Base-by-base conservation (phyloP, 2,329 filamentous ascomycete genomes). In the Fusarium continuum region DNA sequence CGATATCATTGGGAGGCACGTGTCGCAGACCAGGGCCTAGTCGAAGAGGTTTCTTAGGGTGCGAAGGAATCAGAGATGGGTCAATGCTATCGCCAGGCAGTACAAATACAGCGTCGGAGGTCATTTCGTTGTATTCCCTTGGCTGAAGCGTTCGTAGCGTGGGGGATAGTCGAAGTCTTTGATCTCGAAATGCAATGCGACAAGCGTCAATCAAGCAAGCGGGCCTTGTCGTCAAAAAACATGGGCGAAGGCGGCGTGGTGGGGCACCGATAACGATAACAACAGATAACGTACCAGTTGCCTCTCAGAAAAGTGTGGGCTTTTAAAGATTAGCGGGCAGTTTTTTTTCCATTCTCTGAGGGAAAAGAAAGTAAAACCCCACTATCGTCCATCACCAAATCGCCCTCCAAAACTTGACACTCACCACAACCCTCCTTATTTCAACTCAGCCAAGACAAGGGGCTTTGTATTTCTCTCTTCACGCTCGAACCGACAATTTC, bases 11-110 rank as follows among this genome's bases (percentile, higher is more conserved):
- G n/a, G 91, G 90, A 36, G 91, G 91, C 57, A 92, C 87, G 75
- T 96, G 88, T 60, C 90, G 90, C 54, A 97, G 83, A 51, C 93
- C 93, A 14, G 92, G 91, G 23, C 93, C 93, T 22, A 97, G 84
- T 52, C 91, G 91, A 63, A 97, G 82, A 32, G 92, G 86, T 61
- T 86, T 81, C 68, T 88, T 91, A 41, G 84, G 82, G 61, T 89
- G 83, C 25, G 85, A 85, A 3, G 92, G 91, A 31, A 96, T 83
- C 29, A 85, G 78, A 22, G 85, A 81, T 2, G 84, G 75, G 55
- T 91, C 86, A 39, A 97, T 83, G 26, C 79, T 73, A 69, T 97
- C 93, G 66, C 95, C 93, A 0, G 95, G 95, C 7, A 98, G 85
- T 60, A 97, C 85, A 61, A 94, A 80, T 40, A 79, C 78, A n/a